Evolutionary conservation across 345 rosid genomes (phyloP).

Genomic region (Hibiscus syriacus): DNA sequence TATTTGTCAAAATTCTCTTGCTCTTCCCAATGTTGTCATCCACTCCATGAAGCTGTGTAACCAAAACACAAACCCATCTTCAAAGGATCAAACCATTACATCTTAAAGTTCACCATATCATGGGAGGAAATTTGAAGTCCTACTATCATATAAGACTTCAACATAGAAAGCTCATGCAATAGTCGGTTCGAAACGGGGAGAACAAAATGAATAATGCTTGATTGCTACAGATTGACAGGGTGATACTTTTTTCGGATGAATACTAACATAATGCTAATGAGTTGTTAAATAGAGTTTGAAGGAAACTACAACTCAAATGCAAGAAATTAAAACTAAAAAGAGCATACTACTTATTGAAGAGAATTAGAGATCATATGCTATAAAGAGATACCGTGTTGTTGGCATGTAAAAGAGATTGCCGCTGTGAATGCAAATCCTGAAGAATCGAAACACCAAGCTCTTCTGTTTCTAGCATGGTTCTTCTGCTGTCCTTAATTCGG

Average conservation of each 20-base stretch:
- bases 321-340: background rate
- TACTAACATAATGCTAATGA: background rate
- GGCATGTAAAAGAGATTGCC: slow-evolving; percentile 78
- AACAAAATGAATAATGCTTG: background rate
- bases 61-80: background rate
- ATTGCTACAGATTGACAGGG: background rate
- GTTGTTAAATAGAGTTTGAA: background rate
- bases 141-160: background rate
- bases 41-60: slow-evolving; percentile 77
- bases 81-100: background rate
- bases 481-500: slow-evolving; percentile 80
- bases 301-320: background rate
- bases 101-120: background rate
- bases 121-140: background rate
- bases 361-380: background rate
- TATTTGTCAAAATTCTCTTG: slow-evolving; percentile 65
- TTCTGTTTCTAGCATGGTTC: slow-evolving; percentile 93
- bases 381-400: slow-evolving; percentile 47
- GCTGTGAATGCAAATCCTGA: slow-evolving; percentile 82
- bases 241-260: background rate
- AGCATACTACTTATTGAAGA: background rate
- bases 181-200: background rate
- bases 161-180: background rate
- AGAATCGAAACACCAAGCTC: slow-evolving; percentile 97
- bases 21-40: slow-evolving; percentile 82